Evolutionary conservation across 2,329 filamentous ascomycete species (phyloP), one percentile per base, ranked within the genome.

Genomic region (Orbilia brochopaga): DNA sequence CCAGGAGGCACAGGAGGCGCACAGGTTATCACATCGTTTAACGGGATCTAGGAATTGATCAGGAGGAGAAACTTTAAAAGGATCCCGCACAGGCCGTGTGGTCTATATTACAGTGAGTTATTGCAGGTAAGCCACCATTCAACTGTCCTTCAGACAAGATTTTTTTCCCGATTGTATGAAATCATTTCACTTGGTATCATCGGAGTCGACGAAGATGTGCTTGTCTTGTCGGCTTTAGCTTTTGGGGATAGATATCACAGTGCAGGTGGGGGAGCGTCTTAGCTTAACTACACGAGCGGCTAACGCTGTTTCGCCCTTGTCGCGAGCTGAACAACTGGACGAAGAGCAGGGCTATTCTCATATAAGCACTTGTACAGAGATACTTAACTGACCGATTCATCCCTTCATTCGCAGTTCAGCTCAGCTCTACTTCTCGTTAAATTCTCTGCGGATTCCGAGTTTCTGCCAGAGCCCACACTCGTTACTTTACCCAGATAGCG

Each of bases 291-390:
- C 32, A 13, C 17, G 4, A 32, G 27, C 27, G 27, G 27, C 19
- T 48, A 23, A 48, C 44, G 19, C 17, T 48, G 44, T 48, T 23
- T 48, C 15, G 44, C 15, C 17, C 44, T 48, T 23, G 8, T 48
- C 44, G 11, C n/a, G 17, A 48, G n/a, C 37, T 42, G 13, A 17
- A 13, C n/a, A 13, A 17, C 37, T 48, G 8, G 19, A 48, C n/a
- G 8, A 21, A 19, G n/a, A n/a, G n/a, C n/a, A 48, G 15, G 2
- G 11, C 44, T 48, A 48, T 48, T 13, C 44, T 23, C 19, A 19
- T 48, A 48, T 48, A 48, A 48, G 44, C 19, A 48, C 44, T 48
- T 48, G 44, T 19, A 21, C 44, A 6, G 44, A 48, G 44, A 48
- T 48, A 10, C 15, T 19, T 48, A 19, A 21, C 44, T 10, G 11